A percentile compares a stretch with the other conserved stretches of the same genome.
These are phyloP conservation scores for Pisolithus orientalis DNA, from an alignment of 768 basidiomycete species.

Conservation along the genomic window DNA sequence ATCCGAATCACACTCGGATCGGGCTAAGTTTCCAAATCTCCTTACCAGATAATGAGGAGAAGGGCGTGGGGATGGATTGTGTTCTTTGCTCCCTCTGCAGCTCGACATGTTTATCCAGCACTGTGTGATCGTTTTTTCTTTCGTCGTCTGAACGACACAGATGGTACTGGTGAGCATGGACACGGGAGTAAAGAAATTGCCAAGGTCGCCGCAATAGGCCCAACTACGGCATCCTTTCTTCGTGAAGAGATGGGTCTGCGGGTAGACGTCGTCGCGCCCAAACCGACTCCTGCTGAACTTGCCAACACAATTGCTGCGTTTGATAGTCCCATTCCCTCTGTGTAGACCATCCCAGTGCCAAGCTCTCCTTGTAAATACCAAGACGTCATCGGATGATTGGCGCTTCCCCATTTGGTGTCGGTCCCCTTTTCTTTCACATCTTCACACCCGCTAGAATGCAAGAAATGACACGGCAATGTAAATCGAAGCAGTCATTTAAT, in stretches of 20 bases:
- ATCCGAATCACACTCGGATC: too few relatives aligned
- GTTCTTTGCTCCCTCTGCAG: conserved; percentile 71
- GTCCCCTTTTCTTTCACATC: conserved; percentile 1
- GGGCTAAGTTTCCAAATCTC: too few relatives aligned
- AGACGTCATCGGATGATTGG: background rate
- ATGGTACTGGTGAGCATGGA: too few relatives aligned
- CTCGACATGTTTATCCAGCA: conserved; percentile 48
- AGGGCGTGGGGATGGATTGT: conserved; percentile 57
- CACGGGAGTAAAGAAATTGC: conserved; percentile 9
- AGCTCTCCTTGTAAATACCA: background rate
- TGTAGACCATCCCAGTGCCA: too few relatives aligned
- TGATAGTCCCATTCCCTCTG: conserved; percentile 6
- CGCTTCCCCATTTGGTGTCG: background rate
- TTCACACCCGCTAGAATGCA: conserved; percentile 1
- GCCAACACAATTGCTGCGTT: conserved; percentile 21
- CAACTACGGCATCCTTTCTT: conserved; percentile 54
- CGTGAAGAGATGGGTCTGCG: conserved; percentile 35
- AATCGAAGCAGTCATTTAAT: background rate
- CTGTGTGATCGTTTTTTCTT: conserved; percentile 42
- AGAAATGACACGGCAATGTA: background rate
- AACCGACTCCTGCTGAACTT: conserved; percentile 52
- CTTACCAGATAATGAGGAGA: background rate
- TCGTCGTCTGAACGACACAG: conserved; percentile 5
- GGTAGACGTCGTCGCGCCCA: conserved; percentile 51
- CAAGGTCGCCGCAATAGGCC: conserved; percentile 59